Conservation (phyloP, 495 filamentous ascomycete genomes). For the Aspergillus nidulans region DNA sequence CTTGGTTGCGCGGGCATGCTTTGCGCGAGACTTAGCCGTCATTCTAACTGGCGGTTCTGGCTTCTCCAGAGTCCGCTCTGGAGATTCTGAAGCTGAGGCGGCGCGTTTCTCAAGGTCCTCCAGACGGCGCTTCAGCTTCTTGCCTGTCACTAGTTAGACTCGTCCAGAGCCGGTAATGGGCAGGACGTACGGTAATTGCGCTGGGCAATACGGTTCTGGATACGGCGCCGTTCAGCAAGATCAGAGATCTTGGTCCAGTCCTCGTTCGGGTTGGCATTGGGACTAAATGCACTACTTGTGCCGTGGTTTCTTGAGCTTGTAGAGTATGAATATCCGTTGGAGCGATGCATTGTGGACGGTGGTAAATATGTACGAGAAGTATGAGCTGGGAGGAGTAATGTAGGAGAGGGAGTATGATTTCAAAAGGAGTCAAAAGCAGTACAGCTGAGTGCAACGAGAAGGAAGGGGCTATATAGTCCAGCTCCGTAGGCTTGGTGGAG, state of each 20-base stretch:
- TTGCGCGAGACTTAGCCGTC: conserved; percentile 43
- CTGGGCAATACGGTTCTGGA: conserved; percentile 97
- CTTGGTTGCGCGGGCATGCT: conserved; percentile 40
- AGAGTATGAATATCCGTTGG: conserved; percentile 28
- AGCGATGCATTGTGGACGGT: conserved; percentile 35
- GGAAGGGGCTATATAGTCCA: neutral
- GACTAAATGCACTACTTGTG: conserved; percentile 94
- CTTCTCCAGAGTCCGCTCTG: conserved; percentile 59
- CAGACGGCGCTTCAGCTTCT: conserved; percentile 96
- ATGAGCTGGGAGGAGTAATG: neutral
- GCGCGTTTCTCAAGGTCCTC: conserved; percentile 94
- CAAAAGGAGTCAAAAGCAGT: no score
- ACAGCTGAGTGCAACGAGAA: neutral
- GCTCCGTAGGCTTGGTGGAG: neutral
- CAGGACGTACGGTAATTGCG: conserved; percentile 88
- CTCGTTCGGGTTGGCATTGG: conserved; percentile 92
- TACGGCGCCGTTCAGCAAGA: conserved; percentile 85
- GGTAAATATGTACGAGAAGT: neutral
- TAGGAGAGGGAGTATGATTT: neutral
- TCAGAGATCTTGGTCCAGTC: conserved; percentile 99
- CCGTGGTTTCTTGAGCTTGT: conserved; percentile 58
- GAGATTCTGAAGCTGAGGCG: conserved; percentile 70
- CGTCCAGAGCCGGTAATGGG: neutral
- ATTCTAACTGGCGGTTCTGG: conserved; percentile 39
- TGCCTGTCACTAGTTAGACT: conserved; percentile 54